Conservation (phyloP, 164 flowering plant genomes). For the Saururus chinensis region DNA sequence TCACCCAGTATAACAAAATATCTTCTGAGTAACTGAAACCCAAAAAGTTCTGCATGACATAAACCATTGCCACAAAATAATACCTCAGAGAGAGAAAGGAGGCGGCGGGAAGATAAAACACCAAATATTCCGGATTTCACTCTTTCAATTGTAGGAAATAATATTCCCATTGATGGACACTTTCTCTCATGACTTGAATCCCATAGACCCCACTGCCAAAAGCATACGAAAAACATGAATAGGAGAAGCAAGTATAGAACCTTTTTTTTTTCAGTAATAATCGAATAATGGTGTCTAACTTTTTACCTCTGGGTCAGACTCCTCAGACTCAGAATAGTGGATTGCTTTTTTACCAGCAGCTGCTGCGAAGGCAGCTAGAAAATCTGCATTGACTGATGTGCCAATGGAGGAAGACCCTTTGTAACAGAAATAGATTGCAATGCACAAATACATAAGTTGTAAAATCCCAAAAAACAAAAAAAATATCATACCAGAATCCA, state of each 20-base stretch:
- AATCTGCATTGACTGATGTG: slow-evolving; percentile 53
- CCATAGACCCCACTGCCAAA: slow-evolving; percentile 87
- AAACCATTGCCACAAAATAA: not conserved
- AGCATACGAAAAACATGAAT: not conserved
- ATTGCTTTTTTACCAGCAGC: slow-evolving; percentile 67
- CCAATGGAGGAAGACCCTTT: slow-evolving; percentile 86
- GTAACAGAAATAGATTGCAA: not conserved
- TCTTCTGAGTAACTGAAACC: too few relatives aligned
- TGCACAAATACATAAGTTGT: not conserved
- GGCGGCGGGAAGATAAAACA: slow-evolving; percentile 45
- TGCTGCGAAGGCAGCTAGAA: slow-evolving; percentile 82
- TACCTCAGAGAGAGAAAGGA: slow-evolving; percentile 92
- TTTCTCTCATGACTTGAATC: slow-evolving; percentile 57
- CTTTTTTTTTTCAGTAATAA: not conserved
- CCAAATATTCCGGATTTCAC: slow-evolving; percentile 56
- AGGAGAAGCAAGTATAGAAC: not conserved
- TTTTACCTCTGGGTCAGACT: slow-evolving; percentile 90
- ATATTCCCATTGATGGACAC: slow-evolving; percentile 60
- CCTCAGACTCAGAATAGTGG: slow-evolving; percentile 56
- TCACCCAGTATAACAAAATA: too few relatives aligned
- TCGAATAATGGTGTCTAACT: not conserved
- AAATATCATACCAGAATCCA: slow-evolving; percentile 8
- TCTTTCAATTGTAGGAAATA: slow-evolving; percentile 75
- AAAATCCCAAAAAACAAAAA: too few relatives aligned
- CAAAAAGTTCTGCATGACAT: too few relatives aligned